phyloP scores from a whole-genome alignment of 2,329 filamentous ascomycete genomes.

The Penicillium sp. region DNA sequence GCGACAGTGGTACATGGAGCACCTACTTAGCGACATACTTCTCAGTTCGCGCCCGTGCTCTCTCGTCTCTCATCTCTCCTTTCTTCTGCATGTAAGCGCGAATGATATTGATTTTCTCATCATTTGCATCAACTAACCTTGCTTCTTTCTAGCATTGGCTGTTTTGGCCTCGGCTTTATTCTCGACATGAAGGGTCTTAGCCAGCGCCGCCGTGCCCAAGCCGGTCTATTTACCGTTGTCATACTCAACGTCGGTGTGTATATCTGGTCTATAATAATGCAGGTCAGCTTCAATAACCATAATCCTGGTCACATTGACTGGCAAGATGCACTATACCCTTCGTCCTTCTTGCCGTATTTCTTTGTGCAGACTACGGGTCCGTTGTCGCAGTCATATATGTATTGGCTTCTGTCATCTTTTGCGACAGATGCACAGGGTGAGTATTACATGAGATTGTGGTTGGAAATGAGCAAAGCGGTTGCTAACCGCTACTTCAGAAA shows the following conservation, averaged over 20 bases:
- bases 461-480: no score
- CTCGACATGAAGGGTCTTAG: conserved; percentile 39
- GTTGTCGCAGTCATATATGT: conserved; percentile 45
- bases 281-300: conserved; percentile 37
- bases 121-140: not conserved
- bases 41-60: conserved; percentile 42
- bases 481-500: conserved; percentile 24
- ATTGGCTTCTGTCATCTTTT: conserved; percentile 44
- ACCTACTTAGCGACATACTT: conserved; percentile 46
- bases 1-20: conserved; percentile 41
- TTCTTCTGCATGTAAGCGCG: conserved; percentile 46
- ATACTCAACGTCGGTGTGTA: conserved; percentile 48
- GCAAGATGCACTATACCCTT: conserved; percentile 42
- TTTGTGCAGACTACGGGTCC: conserved; percentile 45
- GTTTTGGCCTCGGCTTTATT: conserved; percentile 47
- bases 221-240: conserved; percentile 44
- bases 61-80: conserved; percentile 45
- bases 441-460: not conserved
- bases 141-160: conserved; percentile 35
- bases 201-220: conserved; percentile 45
- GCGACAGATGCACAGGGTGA: conserved; percentile 40
- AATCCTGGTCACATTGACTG: conserved; percentile 46
- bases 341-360: conserved; percentile 47
- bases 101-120: no score
- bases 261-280: conserved; percentile 49